A percentile compares a stretch with the other conserved stretches of the same genome.
Evolutionary conservation across 148 eudicot genomes (phyloP).

Genomic region (Rhododendron ovatum): DNA sequence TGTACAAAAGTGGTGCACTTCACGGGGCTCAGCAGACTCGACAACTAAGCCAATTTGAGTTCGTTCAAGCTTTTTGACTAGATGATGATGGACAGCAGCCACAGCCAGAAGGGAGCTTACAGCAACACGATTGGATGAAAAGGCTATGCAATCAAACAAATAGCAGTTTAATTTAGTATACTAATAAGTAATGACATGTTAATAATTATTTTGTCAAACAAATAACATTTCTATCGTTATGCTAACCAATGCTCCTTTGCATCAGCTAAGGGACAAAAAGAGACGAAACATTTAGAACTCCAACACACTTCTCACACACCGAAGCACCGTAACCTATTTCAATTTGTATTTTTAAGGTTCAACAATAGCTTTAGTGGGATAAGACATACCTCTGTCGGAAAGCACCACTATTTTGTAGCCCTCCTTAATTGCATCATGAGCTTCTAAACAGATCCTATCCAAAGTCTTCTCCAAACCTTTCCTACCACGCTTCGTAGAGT

Average conservation of each 20-base stretch:
- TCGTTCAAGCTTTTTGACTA: constrained; percentile 78
- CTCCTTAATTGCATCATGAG: constrained; percentile 74
- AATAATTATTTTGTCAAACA: neutral
- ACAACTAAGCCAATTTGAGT: constrained; percentile 80
- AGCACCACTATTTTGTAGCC: constrained; percentile 78
- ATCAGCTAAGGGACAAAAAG: neutral
- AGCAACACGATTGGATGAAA: constrained; percentile 75
- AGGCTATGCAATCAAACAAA: constrained; percentile 35
- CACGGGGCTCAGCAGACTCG: constrained; percentile 99
- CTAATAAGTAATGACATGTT: neutral
- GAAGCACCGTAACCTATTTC: neutral
- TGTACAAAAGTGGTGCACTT: constrained; percentile 99
- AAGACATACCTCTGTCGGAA: constrained; percentile 83
- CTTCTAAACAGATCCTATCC: constrained; percentile 86
- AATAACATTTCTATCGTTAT: neutral
- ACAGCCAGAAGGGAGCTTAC: constrained; percentile 93
- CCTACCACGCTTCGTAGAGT: constrained; percentile 57
- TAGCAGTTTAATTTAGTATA: neutral
- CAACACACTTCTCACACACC: neutral
- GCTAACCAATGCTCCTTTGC: neutral
- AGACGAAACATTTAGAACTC: neutral
- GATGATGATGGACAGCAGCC: constrained; percentile 96
- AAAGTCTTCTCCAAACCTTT: constrained; percentile 91
- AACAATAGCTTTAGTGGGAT: neutral
- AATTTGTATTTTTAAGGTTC: neutral